phyloP scores from a whole-genome alignment of 1,284 basidiomycete genomes.

The Melampsora larici-populina region DNA sequence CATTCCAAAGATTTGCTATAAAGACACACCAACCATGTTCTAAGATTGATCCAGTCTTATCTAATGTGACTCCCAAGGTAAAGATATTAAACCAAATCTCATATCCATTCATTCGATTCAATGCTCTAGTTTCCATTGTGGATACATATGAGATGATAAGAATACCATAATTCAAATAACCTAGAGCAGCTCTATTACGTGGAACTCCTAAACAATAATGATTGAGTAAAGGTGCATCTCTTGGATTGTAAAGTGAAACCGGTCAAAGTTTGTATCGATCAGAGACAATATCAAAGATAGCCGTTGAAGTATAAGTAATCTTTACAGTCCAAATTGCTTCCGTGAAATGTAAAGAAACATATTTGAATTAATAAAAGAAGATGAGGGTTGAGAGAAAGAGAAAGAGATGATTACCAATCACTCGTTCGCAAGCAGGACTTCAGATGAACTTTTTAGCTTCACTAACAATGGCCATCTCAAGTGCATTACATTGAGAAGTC shows the following conservation, averaged over 20 bases:
- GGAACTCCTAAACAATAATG: constrained; percentile 55
- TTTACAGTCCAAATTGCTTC: constrained; percentile 49
- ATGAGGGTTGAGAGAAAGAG: not conserved
- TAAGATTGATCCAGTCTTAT: constrained; percentile 48
- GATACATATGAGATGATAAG: constrained; percentile 54
- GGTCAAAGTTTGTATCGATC: constrained; percentile 56
- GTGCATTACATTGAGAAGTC: constrained; percentile 45
- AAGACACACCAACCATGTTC: constrained; percentile 51
- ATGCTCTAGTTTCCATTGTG: constrained; percentile 49
- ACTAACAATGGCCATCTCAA: constrained; percentile 50
- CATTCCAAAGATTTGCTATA: constrained; percentile 52
- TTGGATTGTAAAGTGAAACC: constrained; percentile 54
- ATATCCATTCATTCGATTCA: constrained; percentile 25
- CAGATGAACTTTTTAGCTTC: constrained; percentile 50
- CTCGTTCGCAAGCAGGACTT: constrained; percentile 49
- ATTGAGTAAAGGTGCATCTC: constrained; percentile 55
- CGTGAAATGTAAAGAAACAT: constrained; percentile 34
- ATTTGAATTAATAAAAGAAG: not conserved
- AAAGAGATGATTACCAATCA: constrained; percentile 46
- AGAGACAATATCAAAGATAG: constrained; percentile 50
- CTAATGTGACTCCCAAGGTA: constrained; percentile 50
- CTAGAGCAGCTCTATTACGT: constrained; percentile 51
- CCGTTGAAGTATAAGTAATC: constrained; percentile 50
- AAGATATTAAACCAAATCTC: constrained; percentile 51
- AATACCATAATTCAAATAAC: constrained; percentile 51